These are phyloP conservation scores for Hypomontagnella monticulosa DNA, from an alignment of 495 filamentous ascomycete genomes.

Conservation along the genomic window DNA sequence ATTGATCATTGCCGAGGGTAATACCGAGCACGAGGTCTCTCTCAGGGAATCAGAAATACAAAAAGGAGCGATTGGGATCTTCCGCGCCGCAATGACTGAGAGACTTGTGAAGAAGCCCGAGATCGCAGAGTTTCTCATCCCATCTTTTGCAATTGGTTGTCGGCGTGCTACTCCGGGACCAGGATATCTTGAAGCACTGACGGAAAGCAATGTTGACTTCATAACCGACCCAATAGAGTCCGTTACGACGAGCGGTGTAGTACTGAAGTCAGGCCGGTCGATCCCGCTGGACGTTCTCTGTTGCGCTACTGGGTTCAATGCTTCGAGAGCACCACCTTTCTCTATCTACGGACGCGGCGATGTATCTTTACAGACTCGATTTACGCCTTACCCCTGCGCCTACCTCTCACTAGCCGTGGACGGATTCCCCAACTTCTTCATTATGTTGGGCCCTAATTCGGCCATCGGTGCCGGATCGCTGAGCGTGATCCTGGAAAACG, in stretches of 20 bases:
- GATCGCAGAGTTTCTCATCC: slow-evolving; percentile 53
- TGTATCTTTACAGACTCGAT: slow-evolving; percentile 60
- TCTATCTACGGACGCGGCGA: slow-evolving; percentile 61
- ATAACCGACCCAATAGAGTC: slow-evolving; percentile 62
- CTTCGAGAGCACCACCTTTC: slow-evolving; percentile 68
- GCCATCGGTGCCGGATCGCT: slow-evolving; percentile 66
- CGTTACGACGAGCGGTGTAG: slow-evolving; percentile 62
- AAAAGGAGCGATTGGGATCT: slow-evolving; percentile 30
- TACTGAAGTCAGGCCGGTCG: slow-evolving; percentile 56
- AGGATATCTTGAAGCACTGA: slow-evolving; percentile 75
- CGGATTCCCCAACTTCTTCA: slow-evolving; percentile 73
- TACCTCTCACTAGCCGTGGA: slow-evolving; percentile 73
- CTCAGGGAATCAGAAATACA: slow-evolving; percentile 49
- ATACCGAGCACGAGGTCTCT: slow-evolving; percentile 51
- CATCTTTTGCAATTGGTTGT: slow-evolving; percentile 73
- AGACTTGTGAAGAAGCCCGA: slow-evolving; percentile 49
- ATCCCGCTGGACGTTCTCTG: slow-evolving; percentile 64
- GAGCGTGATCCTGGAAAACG: slow-evolving; percentile 64
- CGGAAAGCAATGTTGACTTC: slow-evolving; percentile 69
- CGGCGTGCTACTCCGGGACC: slow-evolving; percentile 76
- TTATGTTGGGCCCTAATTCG: slow-evolving; percentile 68
- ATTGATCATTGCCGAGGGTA: slow-evolving; percentile 52
- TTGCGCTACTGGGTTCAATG: slow-evolving; percentile 75
- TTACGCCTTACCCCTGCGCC: slow-evolving; percentile 63
- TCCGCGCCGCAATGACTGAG: slow-evolving; percentile 46